phyloP scores from a whole-genome alignment of 1,284 basidiomycete species.

The Irpex sp. region DNA sequence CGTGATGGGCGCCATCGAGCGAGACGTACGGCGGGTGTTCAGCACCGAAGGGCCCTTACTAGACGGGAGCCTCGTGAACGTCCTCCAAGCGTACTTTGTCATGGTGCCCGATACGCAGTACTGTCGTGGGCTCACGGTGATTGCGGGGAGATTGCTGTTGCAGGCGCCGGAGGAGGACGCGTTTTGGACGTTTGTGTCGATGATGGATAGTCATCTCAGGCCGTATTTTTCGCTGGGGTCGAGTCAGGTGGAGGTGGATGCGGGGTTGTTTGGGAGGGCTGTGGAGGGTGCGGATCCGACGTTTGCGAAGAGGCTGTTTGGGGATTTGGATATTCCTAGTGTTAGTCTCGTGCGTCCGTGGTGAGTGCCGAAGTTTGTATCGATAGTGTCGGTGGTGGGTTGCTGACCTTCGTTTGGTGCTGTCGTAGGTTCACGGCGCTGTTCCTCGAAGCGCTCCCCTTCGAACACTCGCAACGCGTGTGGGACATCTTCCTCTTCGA shows the following conservation, averaged over 20 bases:
- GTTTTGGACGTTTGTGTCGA: constrained; percentile 88
- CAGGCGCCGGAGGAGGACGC: constrained; percentile 89
- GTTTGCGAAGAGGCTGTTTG: constrained; percentile 65
- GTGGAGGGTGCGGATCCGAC: constrained; percentile 66
- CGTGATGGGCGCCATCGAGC: constrained; percentile 40
- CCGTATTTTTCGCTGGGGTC: constrained; percentile 65
- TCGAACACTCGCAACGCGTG: constrained; percentile 71
- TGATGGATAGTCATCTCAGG: constrained; percentile 79
- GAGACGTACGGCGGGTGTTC: constrained; percentile 53
- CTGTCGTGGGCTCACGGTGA: constrained; percentile 61
- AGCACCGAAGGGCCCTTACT: constrained; percentile 51
- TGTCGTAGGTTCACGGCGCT: constrained; percentile 60
- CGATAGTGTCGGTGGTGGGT: not conserved
- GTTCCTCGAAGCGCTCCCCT: constrained; percentile 78
- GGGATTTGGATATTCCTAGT: constrained; percentile 58
- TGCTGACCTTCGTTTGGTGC: not conserved
- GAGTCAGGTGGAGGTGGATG: constrained; percentile 73
- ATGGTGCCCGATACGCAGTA: constrained; percentile 85
- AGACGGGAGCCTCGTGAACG: constrained; percentile 49
- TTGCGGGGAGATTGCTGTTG: constrained; percentile 77
- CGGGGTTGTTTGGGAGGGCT: constrained; percentile 72
- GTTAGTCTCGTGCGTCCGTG: constrained; percentile 57
- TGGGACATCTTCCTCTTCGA: constrained; percentile 90
- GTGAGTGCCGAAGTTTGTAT: constrained; percentile 32
- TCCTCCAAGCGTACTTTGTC: constrained; percentile 70